phyloP scores from a whole-genome alignment of 2,329 filamentous ascomycete species.

The Neofusicoccum cordaticola region DNA sequence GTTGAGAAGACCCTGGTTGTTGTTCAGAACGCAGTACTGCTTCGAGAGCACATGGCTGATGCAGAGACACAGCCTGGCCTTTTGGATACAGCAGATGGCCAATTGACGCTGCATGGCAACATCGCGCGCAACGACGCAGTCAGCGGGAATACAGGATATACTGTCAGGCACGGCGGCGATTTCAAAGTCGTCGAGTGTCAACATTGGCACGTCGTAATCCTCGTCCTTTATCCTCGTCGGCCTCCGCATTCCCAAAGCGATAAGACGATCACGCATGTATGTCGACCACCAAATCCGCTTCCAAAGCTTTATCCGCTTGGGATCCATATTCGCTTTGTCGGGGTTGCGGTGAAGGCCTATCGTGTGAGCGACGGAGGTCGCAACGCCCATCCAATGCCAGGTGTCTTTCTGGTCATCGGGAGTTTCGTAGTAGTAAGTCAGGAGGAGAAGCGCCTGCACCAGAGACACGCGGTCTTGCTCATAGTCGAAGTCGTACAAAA shows the following conservation, averaged over 20 bases:
- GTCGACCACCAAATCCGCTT: constrained; percentile 98
- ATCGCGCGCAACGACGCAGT: constrained; percentile 71
- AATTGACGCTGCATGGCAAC: constrained; percentile 71
- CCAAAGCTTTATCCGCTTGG: constrained; percentile 75
- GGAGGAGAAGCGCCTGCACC: constrained; percentile 82
- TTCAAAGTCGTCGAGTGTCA: constrained; percentile 81
- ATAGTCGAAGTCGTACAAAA: constrained; percentile 94
- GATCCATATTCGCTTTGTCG: constrained; percentile 70
- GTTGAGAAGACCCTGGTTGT: constrained; percentile 69
- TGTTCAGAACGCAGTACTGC: constrained; percentile 88
- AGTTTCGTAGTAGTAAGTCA: constrained; percentile 98
- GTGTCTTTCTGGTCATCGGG: constrained; percentile 97
- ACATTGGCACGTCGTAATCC: constrained; percentile 91
- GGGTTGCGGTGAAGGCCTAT: constrained; percentile 91
- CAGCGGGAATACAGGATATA: constrained; percentile 64
- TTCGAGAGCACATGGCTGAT: constrained; percentile 86
- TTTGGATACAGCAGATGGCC: constrained; percentile 85
- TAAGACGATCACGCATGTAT: constrained; percentile 89
- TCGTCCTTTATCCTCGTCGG: constrained; percentile 90
- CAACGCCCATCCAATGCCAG: constrained; percentile 98
- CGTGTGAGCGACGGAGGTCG: constrained; percentile 86
- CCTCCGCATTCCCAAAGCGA: constrained; percentile 88
- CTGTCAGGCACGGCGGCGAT: constrained; percentile 65
- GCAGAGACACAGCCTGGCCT: constrained; percentile 83
- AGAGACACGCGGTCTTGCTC: constrained; percentile 85